Conservation (phyloP, 108 stramenopile species). For the Cyclotella sp. region DNA sequence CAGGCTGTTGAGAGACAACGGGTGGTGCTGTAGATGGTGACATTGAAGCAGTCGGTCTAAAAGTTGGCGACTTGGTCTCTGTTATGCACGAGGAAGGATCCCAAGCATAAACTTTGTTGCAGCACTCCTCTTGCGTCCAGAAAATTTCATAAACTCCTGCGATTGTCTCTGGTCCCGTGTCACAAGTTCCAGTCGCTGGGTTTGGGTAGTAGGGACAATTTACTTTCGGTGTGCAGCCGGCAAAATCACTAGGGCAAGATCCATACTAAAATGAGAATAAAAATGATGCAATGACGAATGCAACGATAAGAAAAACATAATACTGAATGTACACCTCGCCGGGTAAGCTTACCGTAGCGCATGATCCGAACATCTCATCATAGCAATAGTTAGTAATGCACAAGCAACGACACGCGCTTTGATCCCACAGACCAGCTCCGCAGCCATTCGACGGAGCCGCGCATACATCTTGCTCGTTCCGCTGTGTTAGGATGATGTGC, state of each 20-base stretch:
- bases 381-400: conserved; percentile 23
- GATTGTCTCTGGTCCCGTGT: neutral
- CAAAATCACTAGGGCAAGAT: conserved; percentile 24
- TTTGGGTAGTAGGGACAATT: conserved; percentile 32
- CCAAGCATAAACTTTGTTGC: conserved; percentile 12
- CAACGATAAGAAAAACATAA: neutral
- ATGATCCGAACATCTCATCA: conserved; percentile 16
- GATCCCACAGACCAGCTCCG: conserved; percentile 26
- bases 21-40: neutral
- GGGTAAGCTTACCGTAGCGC: conserved; percentile 19
- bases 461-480: neutral
- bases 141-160: conserved; percentile 24
- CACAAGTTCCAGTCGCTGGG: conserved; percentile 18
- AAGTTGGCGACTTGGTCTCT: conserved; percentile 4
- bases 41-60: conserved; percentile 1
- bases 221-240: conserved; percentile 18
- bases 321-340: neutral
- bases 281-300: neutral
- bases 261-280: conserved; percentile 8
- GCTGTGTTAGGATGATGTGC: neutral
- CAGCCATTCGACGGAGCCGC: conserved; percentile 10
- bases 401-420: conserved; percentile 16
- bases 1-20: neutral
- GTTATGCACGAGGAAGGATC: conserved; percentile 9
- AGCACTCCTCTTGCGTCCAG: conserved; percentile 21